Percentiles rank a stretch among this genome's conserved stretches.
Conservation (phyloP, 2,329 filamentous ascomycete species). For the Beauveria sp. region DNA sequence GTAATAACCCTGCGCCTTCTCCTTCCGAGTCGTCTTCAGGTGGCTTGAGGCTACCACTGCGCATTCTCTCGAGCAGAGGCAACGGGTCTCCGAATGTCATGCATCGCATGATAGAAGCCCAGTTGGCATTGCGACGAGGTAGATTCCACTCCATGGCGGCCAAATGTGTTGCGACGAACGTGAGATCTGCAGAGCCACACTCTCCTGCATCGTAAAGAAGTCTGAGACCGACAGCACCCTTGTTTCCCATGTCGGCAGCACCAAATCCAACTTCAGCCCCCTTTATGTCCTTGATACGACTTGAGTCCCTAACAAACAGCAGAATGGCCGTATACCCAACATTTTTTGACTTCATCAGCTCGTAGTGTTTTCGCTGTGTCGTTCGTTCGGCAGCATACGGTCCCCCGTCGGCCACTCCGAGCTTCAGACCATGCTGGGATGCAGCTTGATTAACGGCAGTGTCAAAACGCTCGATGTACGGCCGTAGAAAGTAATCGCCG, state of each 20-base stretch:
- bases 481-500: conserved; percentile 67
- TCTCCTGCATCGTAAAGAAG: conserved; percentile 45
- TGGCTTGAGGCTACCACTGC: conserved; percentile 7
- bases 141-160: conserved; percentile 80
- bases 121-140: conserved; percentile 73
- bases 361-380: conserved; percentile 43
- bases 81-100: conserved; percentile 63
- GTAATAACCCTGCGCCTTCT: conserved; percentile 8
- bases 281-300: conserved; percentile 57
- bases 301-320: conserved; percentile 65
- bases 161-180: conserved; percentile 82
- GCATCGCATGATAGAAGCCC: conserved; percentile 73
- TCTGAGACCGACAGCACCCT: conserved; percentile 79
- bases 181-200: conserved; percentile 53
- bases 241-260: conserved; percentile 84
- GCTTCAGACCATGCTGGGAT: conserved; percentile 24
- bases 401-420: conserved; percentile 15
- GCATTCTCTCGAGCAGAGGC: conserved; percentile 24
- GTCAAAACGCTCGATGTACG: conserved; percentile 67
- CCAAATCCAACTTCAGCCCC: conserved; percentile 82
- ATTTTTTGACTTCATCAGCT: conserved; percentile 62
- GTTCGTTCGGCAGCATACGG: conserved; percentile 10
- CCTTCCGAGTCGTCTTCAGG: conserved; percentile 11
- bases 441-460: conserved; percentile 66
- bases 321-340: conserved; percentile 86